These are phyloP conservation scores for Cephalotrichum gorgonifer DNA, from an alignment of 2,329 filamentous ascomycete genomes.

Conservation along the genomic window DNA sequence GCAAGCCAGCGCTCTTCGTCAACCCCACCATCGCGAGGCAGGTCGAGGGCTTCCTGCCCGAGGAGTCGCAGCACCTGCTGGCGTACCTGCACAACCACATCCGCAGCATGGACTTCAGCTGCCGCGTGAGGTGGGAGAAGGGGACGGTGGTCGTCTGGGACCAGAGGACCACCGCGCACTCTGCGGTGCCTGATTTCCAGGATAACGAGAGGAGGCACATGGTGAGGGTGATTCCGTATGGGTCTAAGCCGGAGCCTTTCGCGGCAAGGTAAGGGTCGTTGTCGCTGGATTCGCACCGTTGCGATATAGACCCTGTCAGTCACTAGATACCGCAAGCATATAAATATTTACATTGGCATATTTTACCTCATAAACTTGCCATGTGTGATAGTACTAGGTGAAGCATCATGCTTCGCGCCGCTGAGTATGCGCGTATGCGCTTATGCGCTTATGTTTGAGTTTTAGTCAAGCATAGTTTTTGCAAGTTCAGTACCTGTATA, in stretches of 20 bases:
- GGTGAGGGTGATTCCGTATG: conserved; percentile 19
- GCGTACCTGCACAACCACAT: conserved; percentile 18
- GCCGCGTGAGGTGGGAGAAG: conserved; percentile 18
- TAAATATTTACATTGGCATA: no score
- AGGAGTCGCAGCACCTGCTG: conserved; percentile 17
- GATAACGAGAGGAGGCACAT: conserved; percentile 19
- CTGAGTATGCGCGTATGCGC: no score
- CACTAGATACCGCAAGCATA: no score
- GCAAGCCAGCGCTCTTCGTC: conserved; percentile 15
- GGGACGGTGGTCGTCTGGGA: conserved; percentile 20
- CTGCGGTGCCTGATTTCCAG: conserved; percentile 17
- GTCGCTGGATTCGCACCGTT: no score
- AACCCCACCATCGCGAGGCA: conserved; percentile 18
- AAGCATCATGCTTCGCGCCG: no score
- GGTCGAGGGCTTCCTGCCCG: conserved; percentile 17
- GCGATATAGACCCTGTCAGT: no score
- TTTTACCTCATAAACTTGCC: no score
- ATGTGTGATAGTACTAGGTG: no score
- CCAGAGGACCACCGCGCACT: conserved; percentile 15
- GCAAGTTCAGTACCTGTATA: no score
- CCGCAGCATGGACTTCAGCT: conserved; percentile 18
- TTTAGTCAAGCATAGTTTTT: no score
- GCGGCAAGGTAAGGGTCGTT: no score
- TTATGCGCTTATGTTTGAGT: no score
- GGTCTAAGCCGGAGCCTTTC: conserved; percentile 12